phyloP scores from a whole-genome alignment of 192 early-diverging fungal genomes.

The Mortierella claussenii region DNA sequence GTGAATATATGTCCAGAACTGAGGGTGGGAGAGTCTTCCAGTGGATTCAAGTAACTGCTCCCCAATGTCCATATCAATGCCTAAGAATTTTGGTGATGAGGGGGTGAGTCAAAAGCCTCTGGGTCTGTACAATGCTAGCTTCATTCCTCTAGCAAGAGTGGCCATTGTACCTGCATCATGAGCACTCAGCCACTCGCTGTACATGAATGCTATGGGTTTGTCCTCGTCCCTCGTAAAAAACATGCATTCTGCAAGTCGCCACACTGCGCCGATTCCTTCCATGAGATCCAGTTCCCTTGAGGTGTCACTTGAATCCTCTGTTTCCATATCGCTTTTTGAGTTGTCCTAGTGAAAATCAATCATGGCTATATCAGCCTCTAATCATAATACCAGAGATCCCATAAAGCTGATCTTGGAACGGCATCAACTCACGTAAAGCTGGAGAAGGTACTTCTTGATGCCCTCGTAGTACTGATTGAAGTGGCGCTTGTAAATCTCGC shows the following conservation, averaged over 20 bases:
- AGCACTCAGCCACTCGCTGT: slow-evolving; percentile 22
- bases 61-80: slow-evolving; percentile 20
- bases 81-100: no score
- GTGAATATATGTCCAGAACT: slow-evolving; percentile 44
- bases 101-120: no score
- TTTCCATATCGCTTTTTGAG: slow-evolving; percentile 21
- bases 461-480: slow-evolving; percentile 31
- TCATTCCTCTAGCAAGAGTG: no score
- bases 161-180: slow-evolving; percentile 40
- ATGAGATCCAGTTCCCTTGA: slow-evolving; percentile 21
- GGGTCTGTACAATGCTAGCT: no score
- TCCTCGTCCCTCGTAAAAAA: slow-evolving; percentile 33
- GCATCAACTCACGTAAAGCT: slow-evolving; percentile 35
- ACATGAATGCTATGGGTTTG: slow-evolving; percentile 32
- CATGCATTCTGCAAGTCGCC: slow-evolving; percentile 38
- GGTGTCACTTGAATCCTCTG: slow-evolving; percentile 1
- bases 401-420: no score
- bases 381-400: no score
- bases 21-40: slow-evolving; percentile 17
- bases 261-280: slow-evolving; percentile 23
- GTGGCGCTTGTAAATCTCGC: slow-evolving; percentile 14
- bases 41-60: slow-evolving; percentile 5
- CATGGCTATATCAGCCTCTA: no score
- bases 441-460: slow-evolving; percentile 17
- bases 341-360: slow-evolving; percentile 14